These are phyloP conservation scores for Tetracladium marchalianum DNA, from an alignment of 495 filamentous ascomycete species.

Conservation along the genomic window DNA sequence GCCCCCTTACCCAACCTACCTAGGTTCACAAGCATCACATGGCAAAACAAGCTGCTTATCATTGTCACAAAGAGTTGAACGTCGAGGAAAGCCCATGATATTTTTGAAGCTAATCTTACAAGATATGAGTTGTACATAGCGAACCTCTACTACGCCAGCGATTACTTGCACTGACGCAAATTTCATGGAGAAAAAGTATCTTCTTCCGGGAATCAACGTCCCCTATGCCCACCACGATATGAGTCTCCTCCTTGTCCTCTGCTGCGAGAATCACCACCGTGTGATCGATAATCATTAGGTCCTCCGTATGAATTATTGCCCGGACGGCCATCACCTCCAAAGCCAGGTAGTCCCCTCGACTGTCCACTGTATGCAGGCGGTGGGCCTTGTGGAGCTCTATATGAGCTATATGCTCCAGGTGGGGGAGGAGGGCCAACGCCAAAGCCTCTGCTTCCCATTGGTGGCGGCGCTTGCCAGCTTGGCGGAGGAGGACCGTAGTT, in stretches of 20 bases:
- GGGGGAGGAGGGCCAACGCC: conserved; percentile 34
- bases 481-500: conserved; percentile 24
- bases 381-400: conserved; percentile 13
- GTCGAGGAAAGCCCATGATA: no score
- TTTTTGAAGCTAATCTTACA: no score
- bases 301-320: conserved; percentile 16
- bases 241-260: conserved; percentile 3
- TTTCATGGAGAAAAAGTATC: no score
- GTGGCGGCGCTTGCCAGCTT: conserved; percentile 34
- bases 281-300: conserved; percentile 14
- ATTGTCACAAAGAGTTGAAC: no score
- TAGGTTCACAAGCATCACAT: no score
- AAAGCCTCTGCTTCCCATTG: conserved; percentile 31
- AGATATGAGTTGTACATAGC: no score
- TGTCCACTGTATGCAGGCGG: conserved; percentile 2
- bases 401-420: conserved; percentile 22
- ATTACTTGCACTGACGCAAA: no score
- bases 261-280: conserved; percentile 8
- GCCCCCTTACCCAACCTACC: no score
- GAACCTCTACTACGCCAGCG: no score
- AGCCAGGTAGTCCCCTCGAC: conserved; percentile 2
- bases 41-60: no score
- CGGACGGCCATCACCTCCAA: not conserved
- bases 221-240: not conserved
- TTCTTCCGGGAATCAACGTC: not conserved